A percentile compares a stretch with the other conserved stretches of the same genome.
Conservation (phyloP, 2,329 filamentous ascomycete genomes). For the Neonectria magnoliae region DNA sequence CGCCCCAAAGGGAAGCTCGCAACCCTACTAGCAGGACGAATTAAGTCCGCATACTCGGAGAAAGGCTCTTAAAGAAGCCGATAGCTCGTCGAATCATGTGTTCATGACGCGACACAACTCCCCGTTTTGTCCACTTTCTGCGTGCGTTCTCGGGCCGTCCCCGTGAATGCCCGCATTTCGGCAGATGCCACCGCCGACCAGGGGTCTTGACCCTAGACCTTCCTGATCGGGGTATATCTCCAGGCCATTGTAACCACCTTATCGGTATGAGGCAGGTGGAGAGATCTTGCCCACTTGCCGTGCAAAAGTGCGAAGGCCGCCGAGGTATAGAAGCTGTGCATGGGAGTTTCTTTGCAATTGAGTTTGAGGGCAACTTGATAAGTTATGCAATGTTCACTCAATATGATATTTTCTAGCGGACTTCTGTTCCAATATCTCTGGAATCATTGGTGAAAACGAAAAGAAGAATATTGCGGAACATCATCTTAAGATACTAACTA, state of each 20-base stretch:
- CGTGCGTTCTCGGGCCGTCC: neutral
- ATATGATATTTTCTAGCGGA: no score
- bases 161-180: neutral
- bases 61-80: neutral
- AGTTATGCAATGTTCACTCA: neutral
- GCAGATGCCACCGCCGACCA: neutral
- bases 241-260: conserved; percentile 14
- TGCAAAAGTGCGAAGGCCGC: neutral
- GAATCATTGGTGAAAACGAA: no score
- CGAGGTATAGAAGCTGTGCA: neutral
- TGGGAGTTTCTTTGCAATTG: neutral
- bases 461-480: neutral
- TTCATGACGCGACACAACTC: neutral
- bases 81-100: neutral
- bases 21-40: neutral
- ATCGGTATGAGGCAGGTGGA: conserved; percentile 19
- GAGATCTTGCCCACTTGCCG: neutral
- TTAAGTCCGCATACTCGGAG: neutral
- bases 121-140: neutral
- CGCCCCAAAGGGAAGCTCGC: conserved; percentile 1
- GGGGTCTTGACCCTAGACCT: conserved; percentile 9
- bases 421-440: no score
- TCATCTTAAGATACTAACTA: no score
- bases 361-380: neutral
- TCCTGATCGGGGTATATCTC: conserved; percentile 15